Percentiles rank a stretch among this genome's conserved stretches.
Evolutionary conservation across 2,329 filamentous ascomycete species (phyloP).

Genomic region (Stenocarpella maydis): DNA sequence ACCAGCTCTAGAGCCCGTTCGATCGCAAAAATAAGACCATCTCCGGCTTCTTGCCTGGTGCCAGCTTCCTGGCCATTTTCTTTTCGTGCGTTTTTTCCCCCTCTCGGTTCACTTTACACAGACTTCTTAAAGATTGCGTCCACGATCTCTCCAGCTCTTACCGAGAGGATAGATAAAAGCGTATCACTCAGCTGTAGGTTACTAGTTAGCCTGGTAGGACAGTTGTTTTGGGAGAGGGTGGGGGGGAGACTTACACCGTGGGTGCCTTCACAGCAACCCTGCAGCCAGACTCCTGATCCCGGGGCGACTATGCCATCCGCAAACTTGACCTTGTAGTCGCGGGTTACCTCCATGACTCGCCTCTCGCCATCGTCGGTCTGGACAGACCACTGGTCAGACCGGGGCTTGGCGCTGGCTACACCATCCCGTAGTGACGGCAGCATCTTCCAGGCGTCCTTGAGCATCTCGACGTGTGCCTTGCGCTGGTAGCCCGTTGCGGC

Average conservation of each 20-base stretch:
- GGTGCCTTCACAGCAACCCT: slow-evolving; percentile 91
- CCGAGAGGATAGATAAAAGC: slow-evolving; percentile 79
- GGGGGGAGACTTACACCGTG: slow-evolving; percentile 76
- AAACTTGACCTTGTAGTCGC: slow-evolving; percentile 83
- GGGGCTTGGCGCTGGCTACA: slow-evolving; percentile 35
- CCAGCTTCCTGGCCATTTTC: not conserved
- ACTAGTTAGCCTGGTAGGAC: slow-evolving; percentile 39
- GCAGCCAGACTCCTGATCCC: slow-evolving; percentile 86
- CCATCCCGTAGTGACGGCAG: slow-evolving; percentile 58
- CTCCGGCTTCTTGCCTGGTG: not conserved
- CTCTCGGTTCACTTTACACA: slow-evolving; percentile 14
- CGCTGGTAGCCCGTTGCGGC: slow-evolving; percentile 88
- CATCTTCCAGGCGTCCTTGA: slow-evolving; percentile 71
- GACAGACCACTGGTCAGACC: slow-evolving; percentile 31
- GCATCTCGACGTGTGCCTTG: slow-evolving; percentile 79
- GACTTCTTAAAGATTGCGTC: slow-evolving; percentile 71
- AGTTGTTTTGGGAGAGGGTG: not conserved
- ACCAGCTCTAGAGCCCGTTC: not conserved
- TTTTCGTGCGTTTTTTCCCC: too few relatives aligned
- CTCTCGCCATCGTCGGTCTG: slow-evolving; percentile 34
- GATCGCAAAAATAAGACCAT: not conserved
- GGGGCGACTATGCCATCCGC: slow-evolving; percentile 71
- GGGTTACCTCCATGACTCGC: slow-evolving; percentile 70
- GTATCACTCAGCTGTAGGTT: slow-evolving; percentile 75
- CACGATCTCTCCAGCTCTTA: slow-evolving; percentile 80